Percentiles rank a stretch among this genome's conserved stretches.
These are phyloP conservation scores for Penicillium griseofulvum DNA, from an alignment of 2,329 filamentous ascomycete species.

Conservation along the genomic window DNA sequence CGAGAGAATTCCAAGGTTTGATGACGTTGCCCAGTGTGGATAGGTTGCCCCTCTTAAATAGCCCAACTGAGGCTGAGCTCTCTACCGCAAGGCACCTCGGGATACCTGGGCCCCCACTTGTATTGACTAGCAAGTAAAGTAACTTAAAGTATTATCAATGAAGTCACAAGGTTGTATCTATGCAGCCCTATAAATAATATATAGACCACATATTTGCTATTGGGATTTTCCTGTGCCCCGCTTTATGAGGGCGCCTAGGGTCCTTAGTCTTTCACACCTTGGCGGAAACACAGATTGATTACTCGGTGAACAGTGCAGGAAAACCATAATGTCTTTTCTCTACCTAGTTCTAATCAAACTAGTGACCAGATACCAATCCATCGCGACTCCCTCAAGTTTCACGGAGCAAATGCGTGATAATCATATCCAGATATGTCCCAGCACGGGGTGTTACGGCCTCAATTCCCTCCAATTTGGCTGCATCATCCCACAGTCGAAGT, in stretches of 20 bases:
- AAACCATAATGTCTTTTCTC: no score
- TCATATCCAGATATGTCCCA: slow-evolving; percentile 26
- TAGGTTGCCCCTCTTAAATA: slow-evolving; percentile 1
- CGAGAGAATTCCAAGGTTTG: background rate
- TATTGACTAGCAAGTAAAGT: background rate
- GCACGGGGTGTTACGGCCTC: slow-evolving; percentile 29
- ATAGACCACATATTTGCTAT: no score
- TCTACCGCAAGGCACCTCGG: background rate
- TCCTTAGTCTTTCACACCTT: background rate
- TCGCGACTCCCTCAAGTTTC: background rate
- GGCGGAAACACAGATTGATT: background rate
- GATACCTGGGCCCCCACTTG: background rate
- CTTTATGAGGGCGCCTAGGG: background rate
- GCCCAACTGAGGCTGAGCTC: slow-evolving; percentile 5
- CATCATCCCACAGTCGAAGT: slow-evolving; percentile 40
- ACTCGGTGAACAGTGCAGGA: background rate
- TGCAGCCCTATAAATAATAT: background rate
- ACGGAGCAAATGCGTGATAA: slow-evolving; percentile 25
- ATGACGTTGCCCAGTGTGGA: slow-evolving; percentile 8
- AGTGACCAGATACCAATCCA: background rate
- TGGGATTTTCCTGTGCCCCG: no score
- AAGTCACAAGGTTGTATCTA: background rate
- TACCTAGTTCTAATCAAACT: background rate
- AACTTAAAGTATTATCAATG: background rate
- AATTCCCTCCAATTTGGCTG: slow-evolving; percentile 34